Percentiles rank a stretch among this genome's conserved stretches.
Evolutionary conservation across 2,329 filamentous ascomycete genomes (phyloP).

Genomic region (Fusarium anthophilum): DNA sequence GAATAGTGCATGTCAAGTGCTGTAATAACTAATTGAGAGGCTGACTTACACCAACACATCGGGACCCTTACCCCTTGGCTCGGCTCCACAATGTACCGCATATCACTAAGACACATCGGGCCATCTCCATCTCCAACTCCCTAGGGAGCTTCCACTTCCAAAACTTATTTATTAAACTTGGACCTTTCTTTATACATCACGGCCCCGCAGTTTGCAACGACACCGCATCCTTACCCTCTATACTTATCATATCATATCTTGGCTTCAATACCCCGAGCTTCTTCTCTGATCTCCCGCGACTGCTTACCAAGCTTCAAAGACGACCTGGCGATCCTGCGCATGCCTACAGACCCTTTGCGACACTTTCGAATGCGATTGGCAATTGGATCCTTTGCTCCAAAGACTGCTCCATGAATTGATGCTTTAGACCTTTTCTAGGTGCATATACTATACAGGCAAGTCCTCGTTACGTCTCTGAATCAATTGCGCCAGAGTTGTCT

Average conservation of each 20-base stretch:
- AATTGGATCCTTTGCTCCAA: not conserved
- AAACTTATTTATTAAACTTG: constrained; percentile 10
- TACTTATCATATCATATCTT: not conserved
- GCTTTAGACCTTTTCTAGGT: not conserved
- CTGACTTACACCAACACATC: not conserved
- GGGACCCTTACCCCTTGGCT: not conserved
- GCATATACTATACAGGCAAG: not conserved
- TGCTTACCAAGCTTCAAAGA: not conserved
- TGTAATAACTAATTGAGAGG: not conserved
- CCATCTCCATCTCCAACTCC: not conserved
- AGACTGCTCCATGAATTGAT: not conserved
- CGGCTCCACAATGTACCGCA: not conserved
- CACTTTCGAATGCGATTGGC: not conserved
- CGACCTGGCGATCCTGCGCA: not conserved
- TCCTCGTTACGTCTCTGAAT: not conserved
- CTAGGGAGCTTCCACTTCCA: constrained; percentile 7
- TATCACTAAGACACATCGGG: not conserved
- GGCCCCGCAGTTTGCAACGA: constrained; percentile 16
- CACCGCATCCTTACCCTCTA: not conserved
- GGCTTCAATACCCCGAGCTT: not conserved
- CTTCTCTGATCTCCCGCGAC: constrained; percentile 1
- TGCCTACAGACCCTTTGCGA: constrained; percentile 12
- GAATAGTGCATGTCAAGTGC: not conserved
- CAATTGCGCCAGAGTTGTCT: not conserved
- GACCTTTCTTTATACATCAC: constrained; percentile 22